Evolutionary conservation across 768 basidiomycete species (phyloP).

Genomic region (Suillus clintonianus): DNA sequence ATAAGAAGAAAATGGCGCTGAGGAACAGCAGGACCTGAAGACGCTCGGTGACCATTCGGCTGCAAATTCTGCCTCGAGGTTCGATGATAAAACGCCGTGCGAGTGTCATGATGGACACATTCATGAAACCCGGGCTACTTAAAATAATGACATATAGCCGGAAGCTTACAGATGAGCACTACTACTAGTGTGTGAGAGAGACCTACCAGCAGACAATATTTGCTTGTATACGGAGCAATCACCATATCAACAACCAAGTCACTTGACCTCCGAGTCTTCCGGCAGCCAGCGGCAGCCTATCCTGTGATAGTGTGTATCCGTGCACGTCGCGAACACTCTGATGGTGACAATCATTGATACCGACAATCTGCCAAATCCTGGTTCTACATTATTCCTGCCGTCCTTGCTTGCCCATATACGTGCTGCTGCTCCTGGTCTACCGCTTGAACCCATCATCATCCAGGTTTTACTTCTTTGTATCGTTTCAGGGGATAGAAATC

Average conservation of each 20-base stretch:
- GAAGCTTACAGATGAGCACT: neutral
- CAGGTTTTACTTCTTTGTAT: conserved; percentile 69
- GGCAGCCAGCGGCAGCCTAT: too few relatives aligned
- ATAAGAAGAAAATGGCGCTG: conserved; percentile 8
- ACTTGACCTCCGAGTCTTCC: neutral
- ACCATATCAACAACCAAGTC: conserved; percentile 2
- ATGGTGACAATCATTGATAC: conserved; percentile 24
- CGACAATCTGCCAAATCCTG: conserved; percentile 37
- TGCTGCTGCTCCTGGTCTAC: conserved; percentile 45
- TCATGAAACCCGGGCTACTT: neutral
- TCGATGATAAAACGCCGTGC: neutral
- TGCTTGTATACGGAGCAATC: neutral
- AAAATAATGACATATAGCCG: neutral
- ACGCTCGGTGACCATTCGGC: conserved; percentile 19
- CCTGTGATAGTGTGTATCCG: too few relatives aligned
- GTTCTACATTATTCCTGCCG: conserved; percentile 51
- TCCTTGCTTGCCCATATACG: conserved; percentile 49
- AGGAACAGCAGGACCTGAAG: conserved; percentile 12
- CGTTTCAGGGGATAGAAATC: conserved; percentile 59
- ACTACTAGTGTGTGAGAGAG: neutral
- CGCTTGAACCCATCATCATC: conserved; percentile 62
- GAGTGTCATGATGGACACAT: neutral
- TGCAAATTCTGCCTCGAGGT: conserved; percentile 29
- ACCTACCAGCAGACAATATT: neutral
- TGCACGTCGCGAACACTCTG: neutral